A percentile compares a stretch with the other conserved stretches of the same genome.
phyloP scores from a whole-genome alignment of 1,139 yeast genomes.

The Arxiozyma bovina region DNA sequence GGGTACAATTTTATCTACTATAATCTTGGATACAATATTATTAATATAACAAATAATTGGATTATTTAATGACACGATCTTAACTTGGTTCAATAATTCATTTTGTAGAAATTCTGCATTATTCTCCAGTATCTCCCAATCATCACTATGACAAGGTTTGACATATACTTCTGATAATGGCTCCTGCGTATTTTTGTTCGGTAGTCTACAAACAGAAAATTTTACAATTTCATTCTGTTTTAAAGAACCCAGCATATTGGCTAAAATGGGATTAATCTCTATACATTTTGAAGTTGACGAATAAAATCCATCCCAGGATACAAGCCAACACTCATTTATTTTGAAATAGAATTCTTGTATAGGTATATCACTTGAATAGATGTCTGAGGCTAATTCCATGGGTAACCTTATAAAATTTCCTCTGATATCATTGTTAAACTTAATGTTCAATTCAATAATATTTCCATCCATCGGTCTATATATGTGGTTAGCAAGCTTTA shows the following conservation, averaged over 20 bases:
- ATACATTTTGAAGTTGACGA: constrained; percentile 33
- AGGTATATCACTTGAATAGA: constrained; percentile 13
- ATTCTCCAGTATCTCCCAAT: constrained; percentile 86
- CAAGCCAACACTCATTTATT: constrained; percentile 29
- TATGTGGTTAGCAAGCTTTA: not conserved
- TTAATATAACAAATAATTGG: constrained; percentile 65
- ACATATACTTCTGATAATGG: constrained; percentile 56
- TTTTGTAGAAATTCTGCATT: constrained; percentile 74
- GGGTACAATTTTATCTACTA: constrained; percentile 56
- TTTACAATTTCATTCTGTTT: constrained; percentile 2
- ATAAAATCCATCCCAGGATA: constrained; percentile 82
- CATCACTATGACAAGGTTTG: constrained; percentile 70
- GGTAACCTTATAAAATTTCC: constrained; percentile 28
- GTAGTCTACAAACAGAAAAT: constrained; percentile 5
- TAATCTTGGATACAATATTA: constrained; percentile 53
- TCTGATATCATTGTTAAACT: constrained; percentile 17
- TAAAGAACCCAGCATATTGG: constrained; percentile 35
- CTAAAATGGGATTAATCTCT: constrained; percentile 52
- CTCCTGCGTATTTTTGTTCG: constrained; percentile 34
- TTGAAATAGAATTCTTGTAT: constrained; percentile 12
- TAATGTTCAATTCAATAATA: not conserved
- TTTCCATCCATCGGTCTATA: not conserved
- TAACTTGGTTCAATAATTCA: constrained; percentile 65
- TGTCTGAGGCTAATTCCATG: constrained; percentile 13
- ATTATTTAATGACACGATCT: constrained; percentile 61